These are phyloP conservation scores for Tolypocladium ophioglossoides DNA, from an alignment of 2,329 filamentous ascomycete genomes.

Conservation along the genomic window DNA sequence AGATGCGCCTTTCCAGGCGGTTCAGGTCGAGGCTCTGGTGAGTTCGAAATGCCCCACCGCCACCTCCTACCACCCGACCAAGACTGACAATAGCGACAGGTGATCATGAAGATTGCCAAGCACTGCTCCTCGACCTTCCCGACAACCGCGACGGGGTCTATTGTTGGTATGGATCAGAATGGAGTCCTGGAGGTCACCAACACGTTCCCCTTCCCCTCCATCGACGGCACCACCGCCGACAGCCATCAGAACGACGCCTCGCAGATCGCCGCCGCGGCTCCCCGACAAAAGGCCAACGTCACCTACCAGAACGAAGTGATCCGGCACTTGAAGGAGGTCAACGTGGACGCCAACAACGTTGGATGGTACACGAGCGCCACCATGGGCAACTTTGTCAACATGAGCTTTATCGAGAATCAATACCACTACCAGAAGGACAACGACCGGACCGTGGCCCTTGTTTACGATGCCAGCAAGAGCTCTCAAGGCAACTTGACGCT, in stretches of 20 bases:
- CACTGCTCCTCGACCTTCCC: conserved; percentile 85
- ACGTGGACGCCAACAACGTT: conserved; percentile 94
- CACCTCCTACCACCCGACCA: conserved; percentile 9
- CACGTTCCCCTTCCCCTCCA: conserved; percentile 82
- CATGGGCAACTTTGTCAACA: conserved; percentile 97
- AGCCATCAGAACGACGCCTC: conserved; percentile 67
- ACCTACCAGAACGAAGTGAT: conserved; percentile 96
- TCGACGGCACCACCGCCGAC: conserved; percentile 60
- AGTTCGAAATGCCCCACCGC: conserved; percentile 28
- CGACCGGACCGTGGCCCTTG: conserved; percentile 75
- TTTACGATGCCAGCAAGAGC: conserved; percentile 92
- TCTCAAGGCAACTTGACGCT: conserved; percentile 85
- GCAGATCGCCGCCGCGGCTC: conserved; percentile 73
- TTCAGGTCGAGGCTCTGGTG: conserved; percentile 93
- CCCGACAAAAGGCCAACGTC: conserved; percentile 81
- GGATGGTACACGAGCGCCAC: conserved; percentile 98
- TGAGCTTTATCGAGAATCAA: conserved; percentile 95
- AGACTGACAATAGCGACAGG: conserved; percentile 36
- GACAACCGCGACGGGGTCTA: conserved; percentile 76
- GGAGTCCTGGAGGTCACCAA: conserved; percentile 84
- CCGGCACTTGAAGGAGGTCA: conserved; percentile 90
- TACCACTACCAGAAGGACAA: conserved; percentile 96
- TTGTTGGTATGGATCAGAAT: conserved; percentile 87
- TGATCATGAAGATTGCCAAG: conserved; percentile 97
- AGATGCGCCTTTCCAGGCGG: conserved; percentile 68